phyloP scores from a whole-genome alignment of 2,329 filamentous ascomycete genomes.

The Penicillium aurantiogriseum region DNA sequence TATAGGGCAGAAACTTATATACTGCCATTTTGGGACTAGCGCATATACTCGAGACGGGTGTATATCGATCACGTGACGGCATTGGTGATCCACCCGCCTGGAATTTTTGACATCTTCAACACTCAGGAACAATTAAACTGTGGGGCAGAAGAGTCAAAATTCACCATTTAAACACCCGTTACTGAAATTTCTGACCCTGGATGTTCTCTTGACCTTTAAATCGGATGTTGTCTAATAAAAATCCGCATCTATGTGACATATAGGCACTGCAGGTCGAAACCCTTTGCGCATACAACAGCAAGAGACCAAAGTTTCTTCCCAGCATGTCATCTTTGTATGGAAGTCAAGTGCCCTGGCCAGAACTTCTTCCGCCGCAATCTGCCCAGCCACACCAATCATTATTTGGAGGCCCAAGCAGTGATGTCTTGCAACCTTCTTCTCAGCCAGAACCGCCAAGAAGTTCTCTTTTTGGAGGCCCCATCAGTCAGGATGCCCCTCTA shows the following conservation, averaged over 20 bases:
- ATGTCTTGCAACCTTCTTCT: conserved; percentile 29
- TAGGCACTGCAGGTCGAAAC: background rate
- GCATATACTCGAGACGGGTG: background rate
- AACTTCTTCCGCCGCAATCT: conserved; percentile 21
- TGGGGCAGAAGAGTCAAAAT: background rate
- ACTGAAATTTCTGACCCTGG: rapidly evolving
- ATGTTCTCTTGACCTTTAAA: background rate
- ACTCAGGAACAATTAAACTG: background rate
- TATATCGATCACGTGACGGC: background rate
- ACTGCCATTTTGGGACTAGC: background rate
- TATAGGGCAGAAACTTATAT: background rate
- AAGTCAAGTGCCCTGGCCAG: conserved; percentile 17
- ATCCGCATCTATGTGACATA: conserved; percentile 3
- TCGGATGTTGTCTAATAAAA: background rate
- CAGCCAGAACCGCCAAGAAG: conserved; percentile 25
- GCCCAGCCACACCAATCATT: conserved; percentile 20
- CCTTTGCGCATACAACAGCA: background rate
- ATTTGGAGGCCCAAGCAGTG: conserved; percentile 27
- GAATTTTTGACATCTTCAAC: conserved; percentile 11
- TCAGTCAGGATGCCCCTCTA: conserved; percentile 21
- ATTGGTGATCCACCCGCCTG: background rate
- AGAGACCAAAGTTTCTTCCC: conserved; percentile 2
- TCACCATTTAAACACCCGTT: background rate
- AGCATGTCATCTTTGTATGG: conserved; percentile 32
- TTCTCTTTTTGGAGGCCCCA: conserved; percentile 33